These are phyloP conservation scores for Kluyveromyces dobzhanskii DNA, from an alignment of 805 yeast genomes.

Conservation along the genomic window DNA sequence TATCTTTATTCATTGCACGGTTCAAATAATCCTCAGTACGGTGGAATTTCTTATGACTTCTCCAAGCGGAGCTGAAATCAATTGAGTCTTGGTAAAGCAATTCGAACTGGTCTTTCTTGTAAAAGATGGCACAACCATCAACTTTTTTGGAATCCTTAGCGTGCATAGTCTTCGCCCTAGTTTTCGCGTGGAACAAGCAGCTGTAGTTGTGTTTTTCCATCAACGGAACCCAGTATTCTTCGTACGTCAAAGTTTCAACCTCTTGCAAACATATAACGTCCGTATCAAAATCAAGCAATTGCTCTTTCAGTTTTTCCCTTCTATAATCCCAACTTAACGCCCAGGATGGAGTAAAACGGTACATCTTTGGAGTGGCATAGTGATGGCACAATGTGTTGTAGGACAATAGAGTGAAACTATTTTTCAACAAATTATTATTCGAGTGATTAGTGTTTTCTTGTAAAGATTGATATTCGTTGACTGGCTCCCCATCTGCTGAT, in stretches of 20 bases:
- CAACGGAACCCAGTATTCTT: constrained; percentile 77
- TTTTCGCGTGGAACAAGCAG: constrained; percentile 77
- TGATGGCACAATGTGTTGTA: constrained; percentile 93
- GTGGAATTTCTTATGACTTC: constrained; percentile 77
- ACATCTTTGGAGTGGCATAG: constrained; percentile 87
- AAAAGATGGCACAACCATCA: constrained; percentile 98
- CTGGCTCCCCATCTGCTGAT: constrained; percentile 66
- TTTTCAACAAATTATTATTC: constrained; percentile 21
- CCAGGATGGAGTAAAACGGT: constrained; percentile 95
- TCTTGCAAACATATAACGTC: constrained; percentile 92
- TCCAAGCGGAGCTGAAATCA: constrained; percentile 76
- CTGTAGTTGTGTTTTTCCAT: constrained; percentile 69
- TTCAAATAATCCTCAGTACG: constrained; percentile 92
- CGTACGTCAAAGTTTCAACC: constrained; percentile 80
- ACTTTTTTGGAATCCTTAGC: constrained; percentile 78
- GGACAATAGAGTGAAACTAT: constrained; percentile 65
- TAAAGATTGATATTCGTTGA: constrained; percentile 20
- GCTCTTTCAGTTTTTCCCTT: constrained; percentile 64
- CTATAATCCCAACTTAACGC: constrained; percentile 93
- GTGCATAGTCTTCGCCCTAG: constrained; percentile 86
- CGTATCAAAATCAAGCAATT: constrained; percentile 53
- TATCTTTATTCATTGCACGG: constrained; percentile 93
- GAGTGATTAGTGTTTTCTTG: constrained; percentile 24
- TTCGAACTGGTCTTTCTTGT: constrained; percentile 57
- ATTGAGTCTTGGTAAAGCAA: constrained; percentile 62